Conservation (phyloP, 2,329 filamentous ascomycete genomes). For the Diplodia seriata region DNA sequence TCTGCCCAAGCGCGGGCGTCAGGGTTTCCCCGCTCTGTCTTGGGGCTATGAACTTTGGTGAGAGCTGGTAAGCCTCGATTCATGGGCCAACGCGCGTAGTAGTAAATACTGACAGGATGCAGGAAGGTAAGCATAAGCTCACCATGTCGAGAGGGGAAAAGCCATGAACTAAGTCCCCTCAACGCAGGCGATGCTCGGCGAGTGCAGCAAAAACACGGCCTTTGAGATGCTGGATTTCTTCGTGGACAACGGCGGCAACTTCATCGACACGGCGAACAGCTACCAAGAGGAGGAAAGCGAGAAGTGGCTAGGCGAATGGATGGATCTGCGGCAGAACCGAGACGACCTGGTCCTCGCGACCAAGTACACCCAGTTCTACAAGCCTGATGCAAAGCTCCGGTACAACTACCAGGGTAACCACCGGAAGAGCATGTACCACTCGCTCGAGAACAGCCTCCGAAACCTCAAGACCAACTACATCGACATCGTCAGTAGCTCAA, state of each 20-base stretch:
- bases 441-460: conserved; percentile 49
- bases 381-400: conserved; percentile 37
- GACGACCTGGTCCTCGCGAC: conserved; percentile 63
- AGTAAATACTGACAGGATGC: neutral
- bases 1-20: conserved; percentile 61
- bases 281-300: conserved; percentile 59
- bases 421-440: conserved; percentile 48
- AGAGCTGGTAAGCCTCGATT: conserved; percentile 52
- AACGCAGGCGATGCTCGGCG: conserved; percentile 15
- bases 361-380: conserved; percentile 56
- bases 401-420: conserved; percentile 31
- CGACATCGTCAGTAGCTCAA: conserved; percentile 40
- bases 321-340: conserved; percentile 52
- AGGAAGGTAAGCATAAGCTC: conserved; percentile 46
- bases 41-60: conserved; percentile 63
- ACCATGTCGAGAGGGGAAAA: neutral
- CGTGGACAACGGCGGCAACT: conserved; percentile 66
- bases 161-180: neutral
- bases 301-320: conserved; percentile 59
- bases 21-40: conserved; percentile 62
- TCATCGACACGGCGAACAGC: conserved; percentile 69
- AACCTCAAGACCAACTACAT: conserved; percentile 53
- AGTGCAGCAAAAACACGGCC: conserved; percentile 58
- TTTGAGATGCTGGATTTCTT: conserved; percentile 72
- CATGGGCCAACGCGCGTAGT: neutral